Evolutionary conservation across 768 basidiomycete species (phyloP).

Genomic region (Mycena vitilis): DNA sequence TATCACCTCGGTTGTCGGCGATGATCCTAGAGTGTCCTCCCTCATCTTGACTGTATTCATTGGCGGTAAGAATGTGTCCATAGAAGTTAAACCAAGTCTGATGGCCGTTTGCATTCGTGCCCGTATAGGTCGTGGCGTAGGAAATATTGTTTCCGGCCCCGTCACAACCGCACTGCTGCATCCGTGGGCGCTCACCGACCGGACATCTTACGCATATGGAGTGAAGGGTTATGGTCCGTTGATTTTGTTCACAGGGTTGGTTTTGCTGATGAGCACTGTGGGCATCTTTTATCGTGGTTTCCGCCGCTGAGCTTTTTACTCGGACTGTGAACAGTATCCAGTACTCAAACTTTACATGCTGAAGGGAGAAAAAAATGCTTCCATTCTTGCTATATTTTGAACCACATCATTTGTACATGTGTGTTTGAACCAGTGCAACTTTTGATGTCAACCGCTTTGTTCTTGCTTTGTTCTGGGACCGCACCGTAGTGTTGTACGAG

Average conservation of each 20-base stretch:
- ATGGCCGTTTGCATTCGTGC: not conserved
- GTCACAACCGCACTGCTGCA: constrained; percentile 16
- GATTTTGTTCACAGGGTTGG: constrained; percentile 17
- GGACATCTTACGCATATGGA: constrained; percentile 23
- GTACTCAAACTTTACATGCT: too few species aligned
- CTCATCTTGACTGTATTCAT: constrained; percentile 32
- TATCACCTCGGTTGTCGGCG: constrained; percentile 23
- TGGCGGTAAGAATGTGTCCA: constrained; percentile 18
- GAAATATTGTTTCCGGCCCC: constrained; percentile 28
- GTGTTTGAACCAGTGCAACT: constrained; percentile 10
- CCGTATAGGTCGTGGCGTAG: constrained; percentile 23
- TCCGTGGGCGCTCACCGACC: constrained; percentile 16
- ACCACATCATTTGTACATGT: not conserved
- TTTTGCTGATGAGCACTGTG: constrained; percentile 4
- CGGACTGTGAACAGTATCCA: too few species aligned
- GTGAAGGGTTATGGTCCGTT: constrained; percentile 30
- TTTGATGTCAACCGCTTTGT: not conserved
- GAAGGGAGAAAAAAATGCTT: too few species aligned
- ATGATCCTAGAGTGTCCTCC: constrained; percentile 27
- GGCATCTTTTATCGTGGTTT: constrained; percentile 4
- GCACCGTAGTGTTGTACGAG: too few species aligned
- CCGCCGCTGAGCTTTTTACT: not conserved
- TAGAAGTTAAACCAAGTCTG: constrained; percentile 4
- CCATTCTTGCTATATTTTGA: too few species aligned
- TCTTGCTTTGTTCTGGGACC: too few species aligned